phyloP scores from a whole-genome alignment of 768 basidiomycete genomes.

The Amanita pseudoporphyria region DNA sequence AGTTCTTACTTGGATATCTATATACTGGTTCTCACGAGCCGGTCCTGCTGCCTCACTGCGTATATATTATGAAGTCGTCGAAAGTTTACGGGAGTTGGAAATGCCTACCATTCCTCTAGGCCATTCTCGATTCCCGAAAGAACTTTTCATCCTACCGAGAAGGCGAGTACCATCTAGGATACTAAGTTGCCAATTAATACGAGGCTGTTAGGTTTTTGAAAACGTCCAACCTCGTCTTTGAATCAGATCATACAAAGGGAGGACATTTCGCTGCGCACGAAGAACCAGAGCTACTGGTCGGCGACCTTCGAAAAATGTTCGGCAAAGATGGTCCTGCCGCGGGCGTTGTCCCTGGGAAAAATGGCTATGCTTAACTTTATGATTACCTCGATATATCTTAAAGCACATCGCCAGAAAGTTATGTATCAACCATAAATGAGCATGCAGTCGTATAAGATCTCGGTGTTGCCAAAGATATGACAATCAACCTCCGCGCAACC shows the following conservation, averaged over 20 bases:
- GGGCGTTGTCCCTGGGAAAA: constrained; percentile 33
- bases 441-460: no score
- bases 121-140: constrained; percentile 42
- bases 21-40: constrained; percentile 48
- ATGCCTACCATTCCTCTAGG: constrained; percentile 33
- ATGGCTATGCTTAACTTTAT: constrained; percentile 29
- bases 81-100: constrained; percentile 1
- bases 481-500: no score
- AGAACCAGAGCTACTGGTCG: constrained; percentile 34
- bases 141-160: constrained; percentile 23
- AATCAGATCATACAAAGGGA: constrained; percentile 36
- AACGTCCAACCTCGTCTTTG: constrained; percentile 31
- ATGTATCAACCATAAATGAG: no score
- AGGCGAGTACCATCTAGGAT: constrained; percentile 15
- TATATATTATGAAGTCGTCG: constrained; percentile 44
- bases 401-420: no score
- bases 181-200: neutral
- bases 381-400: no score
- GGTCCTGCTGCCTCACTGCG: constrained; percentile 49
- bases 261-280: constrained; percentile 56
- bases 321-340: constrained; percentile 39
- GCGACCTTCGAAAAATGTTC: constrained; percentile 48
- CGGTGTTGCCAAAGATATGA: no score
- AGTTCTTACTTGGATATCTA: constrained; percentile 53
- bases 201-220: constrained; percentile 30